Conservation (phyloP, 805 yeast species). For the Wickerhamomyces canadensis region DNA sequence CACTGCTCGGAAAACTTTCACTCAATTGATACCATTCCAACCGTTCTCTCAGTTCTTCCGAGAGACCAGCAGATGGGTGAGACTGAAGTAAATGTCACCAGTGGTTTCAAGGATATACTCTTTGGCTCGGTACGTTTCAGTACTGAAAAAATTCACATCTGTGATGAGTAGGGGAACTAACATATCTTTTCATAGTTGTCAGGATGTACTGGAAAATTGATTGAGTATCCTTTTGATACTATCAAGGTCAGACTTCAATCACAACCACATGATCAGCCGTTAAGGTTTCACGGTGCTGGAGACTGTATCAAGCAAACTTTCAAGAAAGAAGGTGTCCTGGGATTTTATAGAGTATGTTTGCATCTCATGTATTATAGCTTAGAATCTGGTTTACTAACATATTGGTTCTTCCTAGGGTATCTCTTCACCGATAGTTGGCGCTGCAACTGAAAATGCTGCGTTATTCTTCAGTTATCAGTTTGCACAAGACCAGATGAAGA, state of each 20-base stretch:
- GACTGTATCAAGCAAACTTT: constrained; percentile 63
- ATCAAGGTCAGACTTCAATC: constrained; percentile 82
- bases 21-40: too few relatives aligned
- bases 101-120: constrained; percentile 9
- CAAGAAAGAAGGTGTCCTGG: constrained; percentile 63
- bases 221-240: constrained; percentile 93
- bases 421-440: constrained; percentile 79
- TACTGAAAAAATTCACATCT: too few relatives aligned
- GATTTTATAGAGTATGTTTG: constrained; percentile 55
- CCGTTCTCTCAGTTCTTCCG: too few relatives aligned
- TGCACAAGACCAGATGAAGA: constrained; percentile 34
- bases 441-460: constrained; percentile 83
- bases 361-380: not conserved
- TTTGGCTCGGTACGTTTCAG: constrained; percentile 30
- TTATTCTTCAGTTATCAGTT: constrained; percentile 62
- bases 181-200: constrained; percentile 30
- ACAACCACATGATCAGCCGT: constrained; percentile 49
- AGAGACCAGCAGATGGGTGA: not conserved
- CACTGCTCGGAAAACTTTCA: too few relatives aligned
- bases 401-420: constrained; percentile 42
- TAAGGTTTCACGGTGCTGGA: constrained; percentile 50
- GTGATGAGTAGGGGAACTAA: not conserved
- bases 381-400: not conserved
- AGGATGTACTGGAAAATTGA: constrained; percentile 77
- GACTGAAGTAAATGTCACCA: not conserved